These are phyloP conservation scores for Drechslerella stenobrocha DNA, from an alignment of 2,329 filamentous ascomycete species.

Conservation along the genomic window DNA sequence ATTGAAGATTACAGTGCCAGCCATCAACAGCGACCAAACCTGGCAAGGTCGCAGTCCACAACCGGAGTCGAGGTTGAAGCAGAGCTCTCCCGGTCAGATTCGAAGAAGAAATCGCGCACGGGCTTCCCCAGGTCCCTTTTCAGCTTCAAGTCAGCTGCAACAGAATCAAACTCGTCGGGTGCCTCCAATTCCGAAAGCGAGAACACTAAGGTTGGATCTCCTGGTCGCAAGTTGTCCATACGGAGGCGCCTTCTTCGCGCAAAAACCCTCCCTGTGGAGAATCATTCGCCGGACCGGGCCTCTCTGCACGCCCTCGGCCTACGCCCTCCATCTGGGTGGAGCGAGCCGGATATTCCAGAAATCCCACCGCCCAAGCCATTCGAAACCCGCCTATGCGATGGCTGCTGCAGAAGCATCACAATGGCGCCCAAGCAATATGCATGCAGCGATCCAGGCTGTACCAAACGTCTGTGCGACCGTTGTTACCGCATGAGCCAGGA, in stretches of 20 bases:
- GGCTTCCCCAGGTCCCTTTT: constrained; percentile 4
- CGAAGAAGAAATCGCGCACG: constrained; percentile 2
- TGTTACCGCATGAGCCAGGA: constrained; percentile 35
- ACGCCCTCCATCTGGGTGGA: constrained; percentile 11
- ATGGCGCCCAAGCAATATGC: constrained; percentile 31
- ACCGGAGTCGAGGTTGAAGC: constrained; percentile 11
- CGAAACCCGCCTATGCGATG: constrained; percentile 31
- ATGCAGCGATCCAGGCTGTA: constrained; percentile 30
- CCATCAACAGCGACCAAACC: constrained; percentile 18
- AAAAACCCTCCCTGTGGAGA: constrained; percentile 28
- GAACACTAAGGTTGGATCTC: background rate
- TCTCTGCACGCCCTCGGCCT: constrained; percentile 20
- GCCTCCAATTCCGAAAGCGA: constrained; percentile 8
- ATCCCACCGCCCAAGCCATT: constrained; percentile 19
- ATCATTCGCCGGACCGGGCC: constrained; percentile 3
- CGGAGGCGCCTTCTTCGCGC: constrained; percentile 9
- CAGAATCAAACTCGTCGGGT: background rate
- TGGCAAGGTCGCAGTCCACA: constrained; percentile 20
- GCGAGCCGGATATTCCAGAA: background rate
- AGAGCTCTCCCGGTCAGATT: constrained; percentile 1
- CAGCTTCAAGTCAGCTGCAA: constrained; percentile 15
- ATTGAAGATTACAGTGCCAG: constrained; percentile 24
- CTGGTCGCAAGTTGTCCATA: background rate
- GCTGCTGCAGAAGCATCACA: constrained; percentile 35
- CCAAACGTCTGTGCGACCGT: constrained; percentile 25